These are phyloP conservation scores for Neopestalotiopsis sp. DNA, from an alignment of 2,329 filamentous ascomycete genomes.

Conservation along the genomic window DNA sequence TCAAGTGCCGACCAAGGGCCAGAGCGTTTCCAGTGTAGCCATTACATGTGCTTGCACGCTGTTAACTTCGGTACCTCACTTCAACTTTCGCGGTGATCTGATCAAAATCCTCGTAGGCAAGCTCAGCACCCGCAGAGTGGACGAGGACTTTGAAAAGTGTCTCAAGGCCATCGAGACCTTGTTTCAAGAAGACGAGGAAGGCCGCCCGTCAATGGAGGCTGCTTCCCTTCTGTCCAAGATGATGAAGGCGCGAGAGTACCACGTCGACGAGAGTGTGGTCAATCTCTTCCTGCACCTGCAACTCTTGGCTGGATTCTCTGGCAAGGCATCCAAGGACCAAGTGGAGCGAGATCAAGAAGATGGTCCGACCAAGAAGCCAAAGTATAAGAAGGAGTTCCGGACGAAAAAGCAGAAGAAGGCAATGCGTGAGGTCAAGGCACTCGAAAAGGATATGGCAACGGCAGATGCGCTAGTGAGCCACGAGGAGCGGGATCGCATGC, in stretches of 20 bases:
- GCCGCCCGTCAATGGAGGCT: constrained; percentile 84
- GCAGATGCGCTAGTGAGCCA: constrained; percentile 91
- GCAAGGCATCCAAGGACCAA: constrained; percentile 79
- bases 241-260: constrained; percentile 88
- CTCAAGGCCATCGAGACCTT: constrained; percentile 79
- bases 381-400: constrained; percentile 81
- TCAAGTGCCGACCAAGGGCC: constrained; percentile 44
- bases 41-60: constrained; percentile 86
- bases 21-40: constrained; percentile 73
- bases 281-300: constrained; percentile 92
- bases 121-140: constrained; percentile 73
- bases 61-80: constrained; percentile 84
- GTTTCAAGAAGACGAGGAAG: constrained; percentile 88
- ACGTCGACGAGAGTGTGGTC: constrained; percentile 82
- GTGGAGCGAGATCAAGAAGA: constrained; percentile 61
- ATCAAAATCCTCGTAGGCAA: constrained; percentile 87
- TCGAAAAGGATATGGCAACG: constrained; percentile 92
- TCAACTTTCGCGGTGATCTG: constrained; percentile 92
- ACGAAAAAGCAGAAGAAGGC: constrained; percentile 88
- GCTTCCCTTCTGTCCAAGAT: constrained; percentile 87
- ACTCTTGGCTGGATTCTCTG: constrained; percentile 84
- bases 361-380: constrained; percentile 59
- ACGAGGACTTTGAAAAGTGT: constrained; percentile 79
- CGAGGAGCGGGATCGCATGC: constrained; percentile 91
- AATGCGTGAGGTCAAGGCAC: constrained; percentile 81